These are phyloP conservation scores for Lactuca sativa DNA, from an alignment of 129 eudicot genomes.

Conservation along the genomic window DNA sequence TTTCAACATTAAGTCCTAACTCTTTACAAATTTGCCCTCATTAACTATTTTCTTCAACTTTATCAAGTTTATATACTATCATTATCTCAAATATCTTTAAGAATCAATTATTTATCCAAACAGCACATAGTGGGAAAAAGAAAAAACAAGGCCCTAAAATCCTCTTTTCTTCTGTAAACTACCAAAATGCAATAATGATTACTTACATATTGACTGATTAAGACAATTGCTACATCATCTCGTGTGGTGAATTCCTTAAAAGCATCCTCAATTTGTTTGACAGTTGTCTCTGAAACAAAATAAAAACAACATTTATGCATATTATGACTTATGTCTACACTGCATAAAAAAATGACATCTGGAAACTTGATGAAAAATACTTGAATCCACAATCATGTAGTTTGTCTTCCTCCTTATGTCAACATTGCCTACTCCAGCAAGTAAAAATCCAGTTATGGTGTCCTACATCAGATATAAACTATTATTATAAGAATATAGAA, in stretches of 20 bases:
- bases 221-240: conserved; percentile 89
- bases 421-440: conserved; percentile 98
- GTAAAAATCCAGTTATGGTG: conserved; percentile 87
- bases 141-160: no score
- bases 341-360: not conserved
- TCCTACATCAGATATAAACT: conserved; percentile 51
- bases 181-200: conserved; percentile 8
- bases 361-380: conserved; percentile 32
- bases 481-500: not conserved
- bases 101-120: not conserved
- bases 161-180: no score
- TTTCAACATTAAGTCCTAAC: no score
- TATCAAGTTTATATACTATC: no score
- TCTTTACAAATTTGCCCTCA: no score
- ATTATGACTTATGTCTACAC: not conserved
- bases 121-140: no score
- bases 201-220: conserved; percentile 97
- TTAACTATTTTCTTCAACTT: no score
- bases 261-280: conserved; percentile 89
- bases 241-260: conserved; percentile 93
- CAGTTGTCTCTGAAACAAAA: conserved; percentile 72
- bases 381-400: conserved; percentile 93
- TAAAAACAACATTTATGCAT: conserved; percentile 3
- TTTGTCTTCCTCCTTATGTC: conserved; percentile 97
- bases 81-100: no score